These are phyloP conservation scores for Cyclotella kingstonii DNA, from an alignment of 108 stramenopile species.

Conservation along the genomic window DNA sequence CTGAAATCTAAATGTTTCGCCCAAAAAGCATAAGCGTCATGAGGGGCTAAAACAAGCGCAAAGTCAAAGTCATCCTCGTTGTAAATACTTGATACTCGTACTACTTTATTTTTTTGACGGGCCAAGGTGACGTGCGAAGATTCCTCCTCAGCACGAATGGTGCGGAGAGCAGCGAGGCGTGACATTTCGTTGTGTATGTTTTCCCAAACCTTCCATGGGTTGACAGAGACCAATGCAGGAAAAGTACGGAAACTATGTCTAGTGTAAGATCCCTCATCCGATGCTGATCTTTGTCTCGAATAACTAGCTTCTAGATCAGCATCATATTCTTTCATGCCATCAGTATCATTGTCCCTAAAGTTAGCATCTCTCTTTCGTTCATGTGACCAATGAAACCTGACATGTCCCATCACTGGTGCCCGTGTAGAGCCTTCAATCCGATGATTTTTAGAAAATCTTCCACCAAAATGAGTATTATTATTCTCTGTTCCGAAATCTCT, in stretches of 20 bases:
- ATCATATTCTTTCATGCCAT: slow-evolving; percentile 15
- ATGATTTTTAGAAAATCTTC: slow-evolving; percentile 23
- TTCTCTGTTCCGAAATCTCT: slow-evolving; percentile 35
- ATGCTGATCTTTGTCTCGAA: background rate
- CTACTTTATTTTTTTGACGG: slow-evolving; percentile 36
- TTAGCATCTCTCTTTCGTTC: slow-evolving; percentile 8
- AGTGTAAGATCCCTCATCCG: slow-evolving; percentile 4
- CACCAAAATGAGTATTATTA: too few relatives aligned
- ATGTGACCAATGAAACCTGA: slow-evolving; percentile 26
- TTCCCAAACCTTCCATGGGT: slow-evolving; percentile 49
- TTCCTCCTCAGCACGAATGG: slow-evolving; percentile 32
- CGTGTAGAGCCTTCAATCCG: slow-evolving; percentile 17
- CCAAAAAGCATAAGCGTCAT: slow-evolving; percentile 78
- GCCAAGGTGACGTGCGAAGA: slow-evolving; percentile 43
- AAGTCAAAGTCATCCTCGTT: slow-evolving; percentile 78
- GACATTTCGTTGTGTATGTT: slow-evolving; percentile 42
- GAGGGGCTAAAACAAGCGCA: slow-evolving; percentile 69
- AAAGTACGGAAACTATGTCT: slow-evolving; percentile 10
- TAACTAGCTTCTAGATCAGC: slow-evolving; percentile 2
- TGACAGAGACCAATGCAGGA: slow-evolving; percentile 11
- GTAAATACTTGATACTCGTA: slow-evolving; percentile 34
- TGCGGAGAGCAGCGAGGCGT: slow-evolving; percentile 26
- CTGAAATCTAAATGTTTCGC: slow-evolving; percentile 82
- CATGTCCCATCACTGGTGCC: slow-evolving; percentile 32
- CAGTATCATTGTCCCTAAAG: slow-evolving; percentile 5